These are phyloP conservation scores for Ophiostoma ips DNA, from an alignment of 2,329 filamentous ascomycete genomes.

Conservation along the genomic window DNA sequence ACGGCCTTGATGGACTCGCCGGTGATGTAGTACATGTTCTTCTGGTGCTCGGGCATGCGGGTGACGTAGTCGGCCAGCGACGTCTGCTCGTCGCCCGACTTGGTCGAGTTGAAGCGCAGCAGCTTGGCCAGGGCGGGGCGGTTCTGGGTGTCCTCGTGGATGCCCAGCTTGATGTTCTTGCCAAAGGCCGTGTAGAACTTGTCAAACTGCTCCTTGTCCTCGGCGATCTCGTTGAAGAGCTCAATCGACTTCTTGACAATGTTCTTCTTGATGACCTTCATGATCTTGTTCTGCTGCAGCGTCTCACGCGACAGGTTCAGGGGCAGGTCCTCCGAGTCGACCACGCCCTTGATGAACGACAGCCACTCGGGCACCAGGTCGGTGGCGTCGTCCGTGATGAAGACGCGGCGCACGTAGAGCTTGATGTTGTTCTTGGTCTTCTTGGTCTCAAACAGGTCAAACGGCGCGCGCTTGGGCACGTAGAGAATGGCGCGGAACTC, in stretches of 20 bases:
- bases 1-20: conserved; percentile 99
- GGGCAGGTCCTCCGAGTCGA: conserved; percentile 98
- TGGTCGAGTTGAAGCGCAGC: conserved; percentile 96
- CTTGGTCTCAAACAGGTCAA: conserved; percentile 99
- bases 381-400: conserved; percentile 99
- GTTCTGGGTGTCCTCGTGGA: conserved; percentile 99
- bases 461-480: conserved; percentile 98
- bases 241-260: conserved; percentile 99
- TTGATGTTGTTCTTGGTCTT: conserved; percentile 99
- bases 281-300: conserved; percentile 99
- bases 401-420: conserved; percentile 98
- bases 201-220: conserved; percentile 99
- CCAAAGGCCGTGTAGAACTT: conserved; percentile 99
- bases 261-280: conserved; percentile 99
- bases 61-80: conserved; percentile 96
- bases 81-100: conserved; percentile 90
- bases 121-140: conserved; percentile 87
- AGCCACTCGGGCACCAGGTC: conserved; percentile 99
- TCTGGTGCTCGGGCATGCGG: conserved; percentile 99
- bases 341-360: conserved; percentile 98
- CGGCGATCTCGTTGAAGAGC: conserved; percentile 96
- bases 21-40: conserved; percentile 99
- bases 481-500: conserved; percentile 99
- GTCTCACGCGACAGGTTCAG: conserved; percentile 99
- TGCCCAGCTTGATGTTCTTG: conserved; percentile 99